A percentile compares a stretch with the other conserved stretches of the same genome.
Evolutionary conservation across 176 grass and related monocot genomes (phyloP).

Genomic region (Phyllostachys edulis): DNA sequence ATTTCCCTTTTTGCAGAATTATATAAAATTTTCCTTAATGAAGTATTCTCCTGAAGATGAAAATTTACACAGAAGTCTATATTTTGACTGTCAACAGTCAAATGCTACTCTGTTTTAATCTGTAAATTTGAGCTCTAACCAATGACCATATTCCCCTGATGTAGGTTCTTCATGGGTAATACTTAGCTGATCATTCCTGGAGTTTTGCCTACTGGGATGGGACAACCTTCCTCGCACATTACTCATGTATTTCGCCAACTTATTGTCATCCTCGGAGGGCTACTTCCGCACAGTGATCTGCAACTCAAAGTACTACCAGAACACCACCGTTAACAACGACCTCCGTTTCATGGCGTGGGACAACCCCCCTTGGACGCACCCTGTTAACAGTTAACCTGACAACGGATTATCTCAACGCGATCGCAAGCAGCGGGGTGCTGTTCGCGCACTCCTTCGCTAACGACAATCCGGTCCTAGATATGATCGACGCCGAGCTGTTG

Average conservation of each 20-base stretch:
- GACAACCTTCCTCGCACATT: conserved; percentile 91
- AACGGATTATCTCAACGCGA: conserved; percentile 50
- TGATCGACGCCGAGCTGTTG: conserved; percentile 66
- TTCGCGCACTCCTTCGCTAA: conserved; percentile 65
- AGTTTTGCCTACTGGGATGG: conserved; percentile 87
- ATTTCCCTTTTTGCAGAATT: neutral
- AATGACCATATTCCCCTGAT: neutral
- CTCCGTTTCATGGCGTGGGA: conserved; percentile 89
- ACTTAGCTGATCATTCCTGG: conserved; percentile 74
- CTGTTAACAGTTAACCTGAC: conserved; percentile 76
- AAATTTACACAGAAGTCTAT: neutral
- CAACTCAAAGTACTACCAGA: conserved; percentile 96
- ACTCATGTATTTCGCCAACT: conserved; percentile 96
- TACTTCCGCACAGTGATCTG: conserved; percentile 98
- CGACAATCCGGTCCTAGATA: conserved; percentile 56
- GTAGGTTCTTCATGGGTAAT: conserved; percentile 88
- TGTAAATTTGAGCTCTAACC: conserved; percentile 4
- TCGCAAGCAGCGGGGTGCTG: conserved; percentile 51
- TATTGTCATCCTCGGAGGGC: conserved; percentile 76
- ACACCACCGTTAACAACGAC: conserved; percentile 78
- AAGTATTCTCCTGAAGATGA: conserved; percentile 10
- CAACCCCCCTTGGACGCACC: conserved; percentile 48
- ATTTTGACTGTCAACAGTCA: neutral
- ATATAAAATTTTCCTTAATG: neutral
- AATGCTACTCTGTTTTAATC: neutral